Conservation (phyloP, 768 basidiomycete genomes). For the Panus rudis region DNA sequence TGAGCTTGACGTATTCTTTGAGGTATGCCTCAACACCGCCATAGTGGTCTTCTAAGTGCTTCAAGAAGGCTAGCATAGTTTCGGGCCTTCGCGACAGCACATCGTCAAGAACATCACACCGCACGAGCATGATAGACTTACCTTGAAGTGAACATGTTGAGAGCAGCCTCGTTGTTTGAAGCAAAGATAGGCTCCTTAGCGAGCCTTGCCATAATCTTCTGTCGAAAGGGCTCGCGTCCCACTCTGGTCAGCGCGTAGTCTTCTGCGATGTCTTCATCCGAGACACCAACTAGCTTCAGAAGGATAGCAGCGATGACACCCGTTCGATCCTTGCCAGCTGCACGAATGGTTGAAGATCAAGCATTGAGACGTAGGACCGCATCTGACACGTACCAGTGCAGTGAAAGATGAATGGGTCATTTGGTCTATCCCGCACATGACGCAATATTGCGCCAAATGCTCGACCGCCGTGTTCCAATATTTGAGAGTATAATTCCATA, state of each 20-base stretch:
- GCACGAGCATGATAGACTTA: constrained; percentile 24
- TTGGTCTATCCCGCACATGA: constrained; percentile 65
- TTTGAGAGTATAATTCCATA: constrained; percentile 75
- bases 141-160: constrained; percentile 83
- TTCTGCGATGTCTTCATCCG: constrained; percentile 52
- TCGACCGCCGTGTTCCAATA: constrained; percentile 63
- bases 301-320: constrained; percentile 70
- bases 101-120: neutral
- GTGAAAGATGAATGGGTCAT: constrained; percentile 62
- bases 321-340: constrained; percentile 79
- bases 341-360: neutral
- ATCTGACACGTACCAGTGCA: constrained; percentile 48
- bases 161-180: constrained; percentile 62
- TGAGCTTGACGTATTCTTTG: constrained; percentile 46
- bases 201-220: constrained; percentile 61
- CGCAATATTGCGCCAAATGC: constrained; percentile 68
- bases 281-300: constrained; percentile 72
- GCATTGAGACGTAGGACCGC: neutral
- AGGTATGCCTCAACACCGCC: constrained; percentile 63
- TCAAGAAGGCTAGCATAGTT: constrained; percentile 70
- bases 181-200: constrained; percentile 68
- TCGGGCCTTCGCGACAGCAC: constrained; percentile 39
- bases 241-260: constrained; percentile 77
- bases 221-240: constrained; percentile 73
- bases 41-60: constrained; percentile 54